Evolutionary conservation across 176 grass and related monocot species (phyloP).

Genomic region (Otatea glauca): DNA sequence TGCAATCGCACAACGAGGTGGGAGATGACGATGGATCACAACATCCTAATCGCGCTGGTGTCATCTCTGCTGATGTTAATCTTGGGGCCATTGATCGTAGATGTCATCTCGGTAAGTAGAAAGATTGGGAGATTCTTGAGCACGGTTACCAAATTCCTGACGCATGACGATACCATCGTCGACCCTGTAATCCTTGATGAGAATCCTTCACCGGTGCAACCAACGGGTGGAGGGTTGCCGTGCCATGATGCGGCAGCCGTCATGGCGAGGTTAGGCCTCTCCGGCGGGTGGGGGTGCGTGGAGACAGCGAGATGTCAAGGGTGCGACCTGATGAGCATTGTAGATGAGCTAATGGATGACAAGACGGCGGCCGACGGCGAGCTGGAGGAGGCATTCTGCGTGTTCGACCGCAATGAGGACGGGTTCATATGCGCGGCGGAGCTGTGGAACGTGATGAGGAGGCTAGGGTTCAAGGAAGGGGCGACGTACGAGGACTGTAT

Average conservation of each 20-base stretch:
- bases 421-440: constrained; percentile 47
- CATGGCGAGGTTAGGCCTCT: constrained; percentile 8
- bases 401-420: constrained; percentile 55
- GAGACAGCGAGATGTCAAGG: neutral
- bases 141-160: neutral
- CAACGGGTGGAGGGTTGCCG: neutral
- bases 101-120: neutral
- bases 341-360: constrained; percentile 1
- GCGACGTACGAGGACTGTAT: constrained; percentile 35
- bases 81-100: constrained; percentile 22
- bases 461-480: constrained; percentile 43
- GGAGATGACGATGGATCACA: neutral
- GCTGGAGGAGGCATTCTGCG: constrained; percentile 46
- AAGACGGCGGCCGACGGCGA: constrained; percentile 39
- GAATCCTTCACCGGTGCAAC: too few relatives aligned
- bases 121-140: neutral
- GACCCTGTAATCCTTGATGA: neutral
- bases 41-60: neutral
- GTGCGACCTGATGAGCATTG: neutral
- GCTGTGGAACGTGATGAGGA: constrained; percentile 48
- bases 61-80: constrained; percentile 29
- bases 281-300: neutral
- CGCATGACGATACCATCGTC: neutral
- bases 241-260: neutral
- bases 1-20: neutral